Evolutionary conservation across 2,329 filamentous ascomycete genomes (phyloP), one percentile per base, ranked within the genome.

Genomic region (Verticillium nubilum): DNA sequence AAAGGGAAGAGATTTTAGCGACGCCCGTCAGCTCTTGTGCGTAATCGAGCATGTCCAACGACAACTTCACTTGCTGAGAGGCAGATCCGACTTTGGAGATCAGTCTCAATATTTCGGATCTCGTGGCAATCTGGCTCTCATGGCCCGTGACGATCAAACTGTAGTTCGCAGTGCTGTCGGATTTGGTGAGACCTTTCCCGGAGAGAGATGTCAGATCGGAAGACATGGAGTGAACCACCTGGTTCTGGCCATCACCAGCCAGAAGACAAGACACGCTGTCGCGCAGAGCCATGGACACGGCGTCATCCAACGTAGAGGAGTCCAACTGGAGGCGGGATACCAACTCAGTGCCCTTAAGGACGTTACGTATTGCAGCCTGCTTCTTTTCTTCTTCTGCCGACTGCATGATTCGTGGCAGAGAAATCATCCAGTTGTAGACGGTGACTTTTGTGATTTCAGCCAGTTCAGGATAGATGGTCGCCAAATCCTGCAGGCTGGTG

Each of bases 351-450:
- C 90, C 87, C 54, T 87, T 88, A 15, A 88, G 84, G n/a, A 99
- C 82, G 63, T 94, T 91, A 28, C 83, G 82, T 27, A 98, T 82
- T 2, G 88, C 86, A 59, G 83, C 82, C 62, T 86, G 81, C 70
- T 96, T 96, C 28, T 82, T 78, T n/a, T 80, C 80, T 65, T 97
- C 92, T 67, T 98, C 92, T 65, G 87, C 89, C 9, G 87, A 85
- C 70, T 94, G 91, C 86, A 97, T 93, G 15, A 91, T 74, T 17
- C 92, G 84, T 5, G 94, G 88, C 19, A 99, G 81, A 47, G 91
- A 88, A 2, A 86, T 85, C 26, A 93, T 83, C 92, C 93, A 97
- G 57, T 86, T 87, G 70, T 94, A 90, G 1, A 96, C 80, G 1
- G 85, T 88, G 28, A 81, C 83, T 66, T 91, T 90, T 27, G 94